Evolutionary conservation across 805 yeast species (phyloP).

Genomic region (Cyberlindnera xishuangbannaensis): DNA sequence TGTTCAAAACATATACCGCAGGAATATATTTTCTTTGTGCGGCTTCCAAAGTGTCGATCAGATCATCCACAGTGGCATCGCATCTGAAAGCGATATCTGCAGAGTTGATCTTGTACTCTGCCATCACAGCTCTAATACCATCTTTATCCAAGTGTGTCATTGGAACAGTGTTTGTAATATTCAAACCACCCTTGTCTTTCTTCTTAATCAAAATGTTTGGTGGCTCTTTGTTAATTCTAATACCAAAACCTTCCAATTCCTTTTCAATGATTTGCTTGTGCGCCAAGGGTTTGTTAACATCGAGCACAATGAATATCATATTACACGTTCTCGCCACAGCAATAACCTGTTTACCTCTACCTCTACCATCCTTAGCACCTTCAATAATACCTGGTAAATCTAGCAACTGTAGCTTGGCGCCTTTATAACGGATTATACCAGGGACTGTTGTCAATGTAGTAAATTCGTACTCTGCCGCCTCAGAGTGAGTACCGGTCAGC

Average conservation of each 20-base stretch:
- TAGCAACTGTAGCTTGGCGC: constrained; percentile 95
- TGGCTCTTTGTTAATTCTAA: constrained; percentile 83
- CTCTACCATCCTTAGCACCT: constrained; percentile 89
- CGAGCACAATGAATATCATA: constrained; percentile 85
- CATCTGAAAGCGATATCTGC: constrained; percentile 96
- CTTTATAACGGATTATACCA: constrained; percentile 91
- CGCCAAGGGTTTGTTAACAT: constrained; percentile 91
- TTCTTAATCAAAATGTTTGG: constrained; percentile 90
- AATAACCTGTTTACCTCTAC: constrained; percentile 93
- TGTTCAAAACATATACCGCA: constrained; percentile 89
- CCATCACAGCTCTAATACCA: constrained; percentile 93
- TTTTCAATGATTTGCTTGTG: constrained; percentile 92
- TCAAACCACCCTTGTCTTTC: constrained; percentile 95
- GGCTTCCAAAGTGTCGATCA: constrained; percentile 90
- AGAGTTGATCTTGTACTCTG: constrained; percentile 89
- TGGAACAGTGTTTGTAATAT: constrained; percentile 89
- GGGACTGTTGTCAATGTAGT: constrained; percentile 97
- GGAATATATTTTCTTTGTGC: constrained; percentile 91
- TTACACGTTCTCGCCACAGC: constrained; percentile 99
- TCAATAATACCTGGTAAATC: constrained; percentile 89
- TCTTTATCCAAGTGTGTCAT: constrained; percentile 87
- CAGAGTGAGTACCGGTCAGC: constrained; percentile 93
- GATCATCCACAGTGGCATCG: constrained; percentile 96
- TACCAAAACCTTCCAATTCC: constrained; percentile 97
- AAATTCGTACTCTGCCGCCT: constrained; percentile 97